These are phyloP conservation scores for Salix caprea DNA, from an alignment of 345 rosid species.

Conservation along the genomic window DNA sequence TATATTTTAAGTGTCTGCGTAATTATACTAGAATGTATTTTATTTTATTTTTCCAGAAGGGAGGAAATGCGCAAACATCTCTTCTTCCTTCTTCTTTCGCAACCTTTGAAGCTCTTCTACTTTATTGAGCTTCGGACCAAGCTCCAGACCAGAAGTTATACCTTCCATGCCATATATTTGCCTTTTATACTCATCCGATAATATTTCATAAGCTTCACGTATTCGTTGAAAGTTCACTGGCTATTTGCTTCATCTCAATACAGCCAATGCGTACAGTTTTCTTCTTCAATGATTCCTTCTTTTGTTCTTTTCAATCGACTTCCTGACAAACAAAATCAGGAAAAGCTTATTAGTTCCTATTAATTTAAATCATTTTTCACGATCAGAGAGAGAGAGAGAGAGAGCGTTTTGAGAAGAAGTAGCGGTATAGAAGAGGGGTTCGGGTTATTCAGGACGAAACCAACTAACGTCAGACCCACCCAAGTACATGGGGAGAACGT, in stretches of 20 bases:
- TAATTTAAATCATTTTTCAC: too few relatives aligned
- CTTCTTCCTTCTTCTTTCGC: constrained; percentile 56
- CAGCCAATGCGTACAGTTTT: constrained; percentile 55
- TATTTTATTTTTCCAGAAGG: constrained; percentile 42
- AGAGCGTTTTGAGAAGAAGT: not conserved
- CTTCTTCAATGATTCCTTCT: not conserved
- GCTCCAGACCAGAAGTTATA: constrained; percentile 76
- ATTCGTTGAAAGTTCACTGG: constrained; percentile 86
- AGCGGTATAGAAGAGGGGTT: not conserved
- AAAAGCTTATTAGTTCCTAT: not conserved
- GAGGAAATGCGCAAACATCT: constrained; percentile 52
- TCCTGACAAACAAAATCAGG: not conserved
- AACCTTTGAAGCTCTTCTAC: constrained; percentile 75
- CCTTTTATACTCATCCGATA: constrained; percentile 80
- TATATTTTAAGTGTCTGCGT: not conserved
- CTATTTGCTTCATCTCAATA: constrained; percentile 83
- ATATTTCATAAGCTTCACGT: constrained; percentile 83
- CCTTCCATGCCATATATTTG: constrained; percentile 94
- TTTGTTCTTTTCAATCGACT: not conserved
- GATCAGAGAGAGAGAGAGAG: not conserved
- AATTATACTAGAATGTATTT: not conserved
- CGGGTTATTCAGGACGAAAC: not conserved
- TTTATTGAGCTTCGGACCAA: constrained; percentile 74
- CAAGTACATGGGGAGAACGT: not conserved
- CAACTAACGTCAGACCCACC: too few relatives aligned